Base-by-base conservation (phyloP, 345 rosid genomes). In the Hevea brasiliensis region DNA sequence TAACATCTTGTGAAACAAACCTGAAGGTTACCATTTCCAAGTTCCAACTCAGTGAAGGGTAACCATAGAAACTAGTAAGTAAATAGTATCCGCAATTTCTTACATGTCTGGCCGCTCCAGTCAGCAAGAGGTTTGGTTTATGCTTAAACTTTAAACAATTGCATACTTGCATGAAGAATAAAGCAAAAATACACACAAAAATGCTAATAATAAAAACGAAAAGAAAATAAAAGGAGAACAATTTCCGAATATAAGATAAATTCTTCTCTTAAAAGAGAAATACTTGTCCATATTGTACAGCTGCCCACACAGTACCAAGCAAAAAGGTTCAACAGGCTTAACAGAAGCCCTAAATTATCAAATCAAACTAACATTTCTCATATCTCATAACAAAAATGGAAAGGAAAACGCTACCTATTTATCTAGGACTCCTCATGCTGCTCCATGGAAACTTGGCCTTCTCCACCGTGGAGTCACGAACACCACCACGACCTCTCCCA, bases 371-470 rank as follows among this genome's bases (percentile, higher is more conserved):
- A 59, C 20, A 45, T 13, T 44, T 69, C 62, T 21, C 14, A 50
- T 41, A 2, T 32, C 37, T 32, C 37, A 32, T 32, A 32, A 32
- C 37, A 32, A n/a, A n/a, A n/a, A n/a, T n/a, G n/a, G n/a, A n/a
- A n/a, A n/a, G 11, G 17, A 61, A 64, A 18, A 13, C 5, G 10
- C 23, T 63, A 76, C 66, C 37, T 32, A 32, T 4, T 32, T 32
- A 32, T 1, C 71, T 24, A 71, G 70, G 12, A 44, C 44, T 26
- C 73, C 79, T 84, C 96, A 89, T 86, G 80, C 85, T 89, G 77
- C 90, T 90, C 98, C 99, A 89, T 3, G 76, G 76, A 35, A 79
- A 79, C 68, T 70, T 79, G 10, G 45, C 29, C 68, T 15, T 58
- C 62, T 32, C 74, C 18, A 27, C 70, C 24, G 18, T 26, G 23